A percentile compares a stretch with the other conserved stretches of the same genome.
Conservation (phyloP, 345 rosid species). For the Citrus cavaleriei region DNA sequence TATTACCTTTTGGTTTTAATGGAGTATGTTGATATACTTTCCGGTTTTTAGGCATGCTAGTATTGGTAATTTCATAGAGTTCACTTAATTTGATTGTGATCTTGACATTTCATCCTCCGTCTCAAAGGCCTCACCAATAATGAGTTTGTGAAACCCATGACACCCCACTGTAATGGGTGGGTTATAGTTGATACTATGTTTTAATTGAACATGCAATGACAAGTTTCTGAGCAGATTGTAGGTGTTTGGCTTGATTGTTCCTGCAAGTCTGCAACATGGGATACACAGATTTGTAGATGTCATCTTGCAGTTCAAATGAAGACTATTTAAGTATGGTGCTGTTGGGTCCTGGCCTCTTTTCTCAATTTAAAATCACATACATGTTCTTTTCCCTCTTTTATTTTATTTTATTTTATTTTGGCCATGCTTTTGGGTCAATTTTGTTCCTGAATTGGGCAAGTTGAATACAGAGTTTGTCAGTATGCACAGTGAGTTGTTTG, state of each 20-base stretch:
- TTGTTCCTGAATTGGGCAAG: conserved; percentile 25
- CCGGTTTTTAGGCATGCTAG: neutral
- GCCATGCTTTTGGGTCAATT: conserved; percentile 24
- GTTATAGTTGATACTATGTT: neutral
- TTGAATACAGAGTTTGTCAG: conserved; percentile 22
- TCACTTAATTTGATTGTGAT: neutral
- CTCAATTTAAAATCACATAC: neutral
- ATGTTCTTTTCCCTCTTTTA: neutral
- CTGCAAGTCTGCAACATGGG: neutral
- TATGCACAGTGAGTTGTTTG: conserved; percentile 4
- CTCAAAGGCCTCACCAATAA: neutral
- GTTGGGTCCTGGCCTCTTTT: neutral
- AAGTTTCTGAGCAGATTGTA: conserved; percentile 2
- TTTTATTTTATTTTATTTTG: conserved; percentile 19
- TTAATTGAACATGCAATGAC: conserved; percentile 5
- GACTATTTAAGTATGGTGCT: conserved; percentile 9
- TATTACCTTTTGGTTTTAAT: no score
- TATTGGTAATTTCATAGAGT: neutral
- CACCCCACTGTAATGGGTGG: neutral
- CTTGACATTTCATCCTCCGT: no score
- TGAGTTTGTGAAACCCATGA: neutral
- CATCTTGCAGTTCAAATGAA: neutral
- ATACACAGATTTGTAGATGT: neutral
- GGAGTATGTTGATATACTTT: neutral
- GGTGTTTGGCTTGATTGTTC: conserved; percentile 1